These are phyloP conservation scores for Caryopteris hybrid DNA, from an alignment of 305 asterid species.

Conservation along the genomic window DNA sequence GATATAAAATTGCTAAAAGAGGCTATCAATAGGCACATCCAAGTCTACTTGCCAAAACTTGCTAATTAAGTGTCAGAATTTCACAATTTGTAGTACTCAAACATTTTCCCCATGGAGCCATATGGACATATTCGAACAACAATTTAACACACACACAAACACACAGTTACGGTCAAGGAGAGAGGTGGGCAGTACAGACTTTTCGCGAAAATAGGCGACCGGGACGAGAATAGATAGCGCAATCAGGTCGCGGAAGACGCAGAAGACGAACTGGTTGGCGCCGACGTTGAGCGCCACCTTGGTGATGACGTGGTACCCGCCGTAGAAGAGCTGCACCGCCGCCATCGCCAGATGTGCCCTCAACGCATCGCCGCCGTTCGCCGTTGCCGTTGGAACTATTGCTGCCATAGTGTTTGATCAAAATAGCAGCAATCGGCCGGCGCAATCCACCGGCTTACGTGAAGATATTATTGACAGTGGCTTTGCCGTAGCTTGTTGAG, in stretches of 20 bases:
- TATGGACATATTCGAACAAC: neutral
- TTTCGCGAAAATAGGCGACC: conserved; percentile 70
- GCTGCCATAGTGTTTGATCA: conserved; percentile 31
- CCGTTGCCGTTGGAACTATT: conserved; percentile 27
- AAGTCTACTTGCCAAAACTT: no score
- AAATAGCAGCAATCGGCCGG: no score
- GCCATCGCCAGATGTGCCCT: conserved; percentile 79
- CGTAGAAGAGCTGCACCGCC: conserved; percentile 70
- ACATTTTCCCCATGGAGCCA: no score
- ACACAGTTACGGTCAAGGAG: neutral
- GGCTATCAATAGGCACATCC: no score
- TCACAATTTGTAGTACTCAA: no score
- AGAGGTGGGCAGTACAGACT: conserved; percentile 32
- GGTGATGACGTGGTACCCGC: conserved; percentile 84
- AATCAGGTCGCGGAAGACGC: conserved; percentile 69
- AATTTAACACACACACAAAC: neutral
- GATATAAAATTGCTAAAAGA: no score
- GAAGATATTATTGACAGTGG: no score
- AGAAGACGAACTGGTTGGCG: conserved; percentile 72
- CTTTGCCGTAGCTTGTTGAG: no score
- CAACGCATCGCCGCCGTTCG: conserved; percentile 30
- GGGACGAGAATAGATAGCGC: conserved; percentile 80
- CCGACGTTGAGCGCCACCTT: conserved; percentile 86
- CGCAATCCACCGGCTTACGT: no score
- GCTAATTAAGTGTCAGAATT: no score